Evolutionary conservation across 2,329 filamentous ascomycete species (phyloP), one percentile per base, ranked within the genome.

Genomic region (Botryotinia narcissicola): DNA sequence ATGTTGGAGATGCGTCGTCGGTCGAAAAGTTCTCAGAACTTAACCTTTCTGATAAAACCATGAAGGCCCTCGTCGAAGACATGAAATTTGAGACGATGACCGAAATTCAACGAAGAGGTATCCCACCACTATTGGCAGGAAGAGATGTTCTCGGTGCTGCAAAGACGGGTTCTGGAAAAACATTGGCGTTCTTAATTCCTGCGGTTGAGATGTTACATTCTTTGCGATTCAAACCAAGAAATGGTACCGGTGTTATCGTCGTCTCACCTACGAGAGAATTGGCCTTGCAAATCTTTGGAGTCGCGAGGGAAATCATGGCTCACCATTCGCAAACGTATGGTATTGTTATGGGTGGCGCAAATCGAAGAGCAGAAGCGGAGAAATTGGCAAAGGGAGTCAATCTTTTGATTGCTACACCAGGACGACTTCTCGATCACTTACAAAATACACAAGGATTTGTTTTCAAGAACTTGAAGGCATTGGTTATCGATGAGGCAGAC

Each of bases 81-180:
- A 98, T 99, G 95, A 93, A 93, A 22, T 98, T 98, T 81, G 91
- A 92, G 80, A 95, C 88, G 66, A 98, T 99, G 95, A 98, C 96
- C 0, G 93, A 96, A 82, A 98, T 98, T 78, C 96, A 98, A 83
- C 89, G 90, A 78, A 88, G 92, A 81, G 92, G 92, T 20, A 97
- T 98, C 73, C 95, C 95, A 7, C 94, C 95, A 32, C 86, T 97
- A 64, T 86, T 98, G 74, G 94, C 95, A 60, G 96, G 96, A 76
- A 91, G 92, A 81, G 95, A 98, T 84, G 93, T 98, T 35, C 88
- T 99, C 62, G 96, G 96, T 79, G 95, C 95, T 46, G 96, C 96
- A 69, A 98, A 98, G 87, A 98, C 95, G 4, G 95, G 95, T 61
- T 97, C 93, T 35, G 96, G 96, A 81, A 99, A 99, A 86, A 99